Base-by-base conservation (phyloP, 768 basidiomycete species). In the Amanita molliuscula region DNA sequence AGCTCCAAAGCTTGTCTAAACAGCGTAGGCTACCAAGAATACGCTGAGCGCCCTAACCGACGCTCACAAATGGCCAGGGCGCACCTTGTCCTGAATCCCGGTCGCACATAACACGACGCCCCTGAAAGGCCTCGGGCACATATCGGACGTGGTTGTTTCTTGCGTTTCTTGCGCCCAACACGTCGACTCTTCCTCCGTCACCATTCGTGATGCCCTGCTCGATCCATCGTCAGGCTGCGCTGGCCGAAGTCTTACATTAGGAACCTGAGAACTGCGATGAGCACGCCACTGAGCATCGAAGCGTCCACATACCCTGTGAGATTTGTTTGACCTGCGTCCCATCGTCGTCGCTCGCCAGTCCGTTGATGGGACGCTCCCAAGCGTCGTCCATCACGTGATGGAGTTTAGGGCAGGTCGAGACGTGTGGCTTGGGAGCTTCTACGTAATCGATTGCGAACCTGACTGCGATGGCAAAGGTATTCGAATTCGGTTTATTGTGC, bases 1-100 rank as follows among this genome's bases (percentile, higher is more conserved):
- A 96, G 81, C 56, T 92, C 84, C 20, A 77, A 67, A 0, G 88
- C 89, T 58, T 87, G 78, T 53, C 80, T 81, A 60, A 88, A 88
- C 29, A 94, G 55, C 1, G 75, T 73, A 0, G 79, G 73, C 90
- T 43, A 37, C 15, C 5, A 6, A 26, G 3, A 13, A 29, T 13
- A 41, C 9, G 36, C 5, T 9, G 23, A 9, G 51, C 31, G 44
- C 16, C 31, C 23, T 33, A 11, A 34, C 41, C 4, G 25, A 3
- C 15, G 36, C 23, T 13, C 40, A 21, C 26, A 46, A 2, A 10
- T 18, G 6, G 20, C n/a, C 0, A 1, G 20, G 4, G 58, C 75
- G 37, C 51, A 85, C 89, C 78, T 89, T 91, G 68, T 91, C 87
- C 37, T 64, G 58, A n/a, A 83, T 71, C 5, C 88, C 88, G 0